Evolutionary conservation across 495 filamentous ascomycete species (phyloP).

Genomic region (Xanthoparmelia taractica): DNA sequence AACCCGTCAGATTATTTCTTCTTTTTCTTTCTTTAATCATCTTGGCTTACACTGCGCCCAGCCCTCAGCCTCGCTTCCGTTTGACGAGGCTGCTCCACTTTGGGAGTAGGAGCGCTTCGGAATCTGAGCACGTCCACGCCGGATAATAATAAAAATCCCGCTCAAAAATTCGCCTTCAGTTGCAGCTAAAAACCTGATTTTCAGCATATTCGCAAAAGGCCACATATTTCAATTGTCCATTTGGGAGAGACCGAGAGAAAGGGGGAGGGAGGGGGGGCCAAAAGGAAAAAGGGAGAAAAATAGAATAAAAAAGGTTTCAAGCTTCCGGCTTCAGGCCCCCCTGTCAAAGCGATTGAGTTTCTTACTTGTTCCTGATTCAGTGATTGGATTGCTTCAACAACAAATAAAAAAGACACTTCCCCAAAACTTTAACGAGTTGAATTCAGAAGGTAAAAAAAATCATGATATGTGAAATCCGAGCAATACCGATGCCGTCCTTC

Average conservation of each 20-base stretch:
- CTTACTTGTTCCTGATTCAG: slow-evolving; percentile 12
- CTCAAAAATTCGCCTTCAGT: slow-evolving; percentile 6
- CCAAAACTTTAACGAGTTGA: neutral
- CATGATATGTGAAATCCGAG: neutral
- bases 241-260: too few relatives aligned
- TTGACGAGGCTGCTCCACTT: neutral
- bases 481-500: slow-evolving; percentile 13
- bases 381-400: neutral
- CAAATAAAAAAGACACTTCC: too few relatives aligned
- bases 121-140: neutral
- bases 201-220: too few relatives aligned
- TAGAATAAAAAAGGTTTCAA: neutral
- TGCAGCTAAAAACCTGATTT: neutral
- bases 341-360: slow-evolving; percentile 2
- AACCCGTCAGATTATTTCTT: neutral
- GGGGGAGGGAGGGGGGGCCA: too few relatives aligned
- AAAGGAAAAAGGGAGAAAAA: neutral
- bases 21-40: neutral
- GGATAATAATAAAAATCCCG: slow-evolving; percentile 1
- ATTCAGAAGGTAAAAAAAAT: too few relatives aligned
- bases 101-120: neutral
- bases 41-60: neutral
- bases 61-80: neutral
- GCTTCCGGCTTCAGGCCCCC: neutral
- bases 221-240: too few relatives aligned